Conservation (phyloP, 2,329 filamentous ascomycete species). For the Mycosphaerella sp. region DNA sequence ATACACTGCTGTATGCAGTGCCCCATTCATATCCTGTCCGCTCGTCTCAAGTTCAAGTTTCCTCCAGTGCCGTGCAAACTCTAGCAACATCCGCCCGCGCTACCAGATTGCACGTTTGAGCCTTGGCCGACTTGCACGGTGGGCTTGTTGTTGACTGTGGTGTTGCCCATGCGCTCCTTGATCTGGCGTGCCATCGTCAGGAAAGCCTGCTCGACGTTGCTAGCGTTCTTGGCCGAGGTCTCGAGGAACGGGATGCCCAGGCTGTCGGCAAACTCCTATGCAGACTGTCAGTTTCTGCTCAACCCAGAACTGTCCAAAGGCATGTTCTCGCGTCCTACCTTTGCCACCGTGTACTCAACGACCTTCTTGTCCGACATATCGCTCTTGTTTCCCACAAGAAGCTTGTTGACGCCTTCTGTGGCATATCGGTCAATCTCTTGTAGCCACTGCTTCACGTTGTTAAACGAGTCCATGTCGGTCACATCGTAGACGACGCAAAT, state of each 20-base stretch:
- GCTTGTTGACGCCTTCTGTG: slow-evolving; percentile 98
- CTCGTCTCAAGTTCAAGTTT: slow-evolving; percentile 1
- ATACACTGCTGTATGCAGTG: slow-evolving; percentile 14
- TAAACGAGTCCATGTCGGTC: slow-evolving; percentile 99
- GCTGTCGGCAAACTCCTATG: slow-evolving; percentile 95
- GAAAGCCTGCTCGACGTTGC: slow-evolving; percentile 99
- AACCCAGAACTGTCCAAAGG: background rate
- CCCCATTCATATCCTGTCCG: slow-evolving; percentile 14
- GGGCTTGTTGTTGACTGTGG: slow-evolving; percentile 96
- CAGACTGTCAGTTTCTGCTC: slow-evolving; percentile 18
- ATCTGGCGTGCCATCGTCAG: slow-evolving; percentile 99
- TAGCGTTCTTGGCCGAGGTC: slow-evolving; percentile 99
- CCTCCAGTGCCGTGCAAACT: background rate
- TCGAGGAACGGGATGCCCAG: slow-evolving; percentile 98
- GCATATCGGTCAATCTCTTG: slow-evolving; percentile 99
- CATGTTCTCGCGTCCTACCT: slow-evolving; percentile 57
- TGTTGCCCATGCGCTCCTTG: slow-evolving; percentile 99
- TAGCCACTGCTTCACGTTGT: slow-evolving; percentile 99
- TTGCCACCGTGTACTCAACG: slow-evolving; percentile 97
- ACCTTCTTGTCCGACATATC: slow-evolving; percentile 99
- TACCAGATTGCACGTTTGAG: slow-evolving; percentile 84
- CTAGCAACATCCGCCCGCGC: slow-evolving; percentile 86
- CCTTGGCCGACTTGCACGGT: slow-evolving; percentile 93
- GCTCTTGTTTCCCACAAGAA: slow-evolving; percentile 99
- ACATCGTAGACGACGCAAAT: slow-evolving; percentile 99